These are phyloP conservation scores for Cryoendolithus antarcticus DNA, from an alignment of 2,329 filamentous ascomycete species.

Conservation along the genomic window DNA sequence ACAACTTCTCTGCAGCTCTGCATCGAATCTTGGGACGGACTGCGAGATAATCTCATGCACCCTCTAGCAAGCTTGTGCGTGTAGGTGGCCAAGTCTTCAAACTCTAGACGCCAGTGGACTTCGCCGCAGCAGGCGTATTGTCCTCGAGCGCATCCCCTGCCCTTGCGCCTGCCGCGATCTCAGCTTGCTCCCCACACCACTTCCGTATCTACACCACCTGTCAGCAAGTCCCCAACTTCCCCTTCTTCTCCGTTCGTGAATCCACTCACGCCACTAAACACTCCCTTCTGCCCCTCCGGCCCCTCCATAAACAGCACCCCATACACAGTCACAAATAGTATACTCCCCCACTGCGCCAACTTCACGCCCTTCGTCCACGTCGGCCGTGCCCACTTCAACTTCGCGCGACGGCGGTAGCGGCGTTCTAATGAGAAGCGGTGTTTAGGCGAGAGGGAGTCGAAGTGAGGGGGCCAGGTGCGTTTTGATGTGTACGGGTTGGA, in stretches of 20 bases:
- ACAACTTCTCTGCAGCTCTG: too few relatives aligned
- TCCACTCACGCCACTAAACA: constrained; percentile 3
- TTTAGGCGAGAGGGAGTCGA: constrained; percentile 54
- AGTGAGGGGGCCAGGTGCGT: constrained; percentile 68
- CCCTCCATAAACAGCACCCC: constrained; percentile 50
- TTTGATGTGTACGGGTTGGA: constrained; percentile 52
- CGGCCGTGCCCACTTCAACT: constrained; percentile 49
- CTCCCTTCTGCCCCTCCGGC: constrained; percentile 2
- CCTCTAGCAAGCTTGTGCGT: too few relatives aligned
- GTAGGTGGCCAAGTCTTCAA: too few relatives aligned
- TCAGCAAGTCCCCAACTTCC: neutral
- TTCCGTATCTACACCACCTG: constrained; percentile 5
- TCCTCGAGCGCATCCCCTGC: constrained; percentile 3
- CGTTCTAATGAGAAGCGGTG: constrained; percentile 70
- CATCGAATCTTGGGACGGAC: too few relatives aligned
- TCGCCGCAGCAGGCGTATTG: constrained; percentile 7
- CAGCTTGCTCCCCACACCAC: constrained; percentile 8
- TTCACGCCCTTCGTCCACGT: constrained; percentile 53
- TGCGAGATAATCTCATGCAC: too few relatives aligned
- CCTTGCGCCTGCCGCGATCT: constrained; percentile 1
- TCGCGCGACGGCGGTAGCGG: constrained; percentile 60
- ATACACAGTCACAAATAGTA: constrained; percentile 44
- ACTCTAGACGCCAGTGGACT: too few relatives aligned
- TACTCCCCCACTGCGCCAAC: constrained; percentile 50
- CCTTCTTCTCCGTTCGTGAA: neutral